Conservation (phyloP, 371 early-diverging fungal species). For the Haplosporangium sp. region DNA sequence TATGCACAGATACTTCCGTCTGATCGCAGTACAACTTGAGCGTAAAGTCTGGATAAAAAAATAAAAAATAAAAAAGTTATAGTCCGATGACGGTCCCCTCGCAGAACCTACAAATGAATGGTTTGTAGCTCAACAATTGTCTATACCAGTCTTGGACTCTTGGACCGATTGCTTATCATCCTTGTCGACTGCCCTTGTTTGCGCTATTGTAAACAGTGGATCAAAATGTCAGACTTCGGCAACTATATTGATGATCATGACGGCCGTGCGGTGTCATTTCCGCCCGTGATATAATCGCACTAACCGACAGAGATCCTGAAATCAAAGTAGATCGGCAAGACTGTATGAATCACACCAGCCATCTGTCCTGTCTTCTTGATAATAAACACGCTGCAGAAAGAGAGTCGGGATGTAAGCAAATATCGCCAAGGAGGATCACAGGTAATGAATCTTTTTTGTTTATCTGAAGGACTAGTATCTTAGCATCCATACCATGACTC, state of each 20-base stretch:
- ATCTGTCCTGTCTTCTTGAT: constrained; percentile 48
- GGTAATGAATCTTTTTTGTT: too few species aligned
- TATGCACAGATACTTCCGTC: constrained; percentile 33
- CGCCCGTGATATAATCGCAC: background rate
- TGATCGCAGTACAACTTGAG: constrained; percentile 42
- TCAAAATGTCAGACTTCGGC: too few species aligned
- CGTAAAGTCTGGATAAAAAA: constrained; percentile 22
- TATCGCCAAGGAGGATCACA: too few species aligned
- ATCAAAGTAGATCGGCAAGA: constrained; percentile 58
- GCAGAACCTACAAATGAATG: background rate
- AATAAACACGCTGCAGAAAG: constrained; percentile 53
- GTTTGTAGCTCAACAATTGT: background rate
- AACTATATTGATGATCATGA: background rate
- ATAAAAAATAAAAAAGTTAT: background rate
- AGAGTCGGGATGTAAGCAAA: background rate
- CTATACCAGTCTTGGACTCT: constrained; percentile 31
- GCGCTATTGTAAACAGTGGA: constrained; percentile 12
- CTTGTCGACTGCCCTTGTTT: constrained; percentile 57
- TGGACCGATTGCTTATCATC: constrained; percentile 36
- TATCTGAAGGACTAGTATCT: too few species aligned
- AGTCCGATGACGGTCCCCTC: too few species aligned
- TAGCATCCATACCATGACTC: constrained; percentile 44
- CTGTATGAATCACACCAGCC: constrained; percentile 44
- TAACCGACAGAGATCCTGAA: constrained; percentile 60
- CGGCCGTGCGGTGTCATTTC: background rate